phyloP scores from a whole-genome alignment of 495 filamentous ascomycete genomes.

The Daldinia childiae region DNA sequence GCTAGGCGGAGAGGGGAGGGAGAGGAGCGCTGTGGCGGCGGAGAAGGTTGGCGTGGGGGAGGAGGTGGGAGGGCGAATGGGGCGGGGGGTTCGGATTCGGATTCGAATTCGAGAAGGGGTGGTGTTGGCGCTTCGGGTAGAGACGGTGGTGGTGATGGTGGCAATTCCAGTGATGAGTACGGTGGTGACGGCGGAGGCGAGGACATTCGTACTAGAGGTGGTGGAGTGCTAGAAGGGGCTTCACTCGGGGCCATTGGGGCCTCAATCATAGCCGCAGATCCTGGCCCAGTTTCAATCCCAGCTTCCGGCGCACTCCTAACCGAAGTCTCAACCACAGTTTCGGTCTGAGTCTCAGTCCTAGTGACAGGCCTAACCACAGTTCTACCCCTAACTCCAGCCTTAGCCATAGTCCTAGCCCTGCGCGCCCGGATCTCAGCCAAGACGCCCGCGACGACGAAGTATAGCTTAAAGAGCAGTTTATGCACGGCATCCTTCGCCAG shows the following conservation, averaged over 20 bases:
- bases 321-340: background rate
- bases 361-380: background rate
- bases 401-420: background rate
- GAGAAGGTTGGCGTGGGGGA: background rate
- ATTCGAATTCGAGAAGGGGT: background rate
- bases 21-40: background rate
- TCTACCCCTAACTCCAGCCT: background rate
- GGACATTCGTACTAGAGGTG: background rate
- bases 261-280: background rate
- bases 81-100: background rate
- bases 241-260: background rate
- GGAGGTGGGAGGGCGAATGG: background rate
- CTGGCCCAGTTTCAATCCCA: background rate
- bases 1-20: background rate
- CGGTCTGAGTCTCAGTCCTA: background rate
- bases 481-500: conserved; percentile 86
- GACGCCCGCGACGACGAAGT: conserved; percentile 60
- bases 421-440: conserved; percentile 41
- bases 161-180: background rate
- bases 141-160: background rate
- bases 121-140: background rate
- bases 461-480: conserved; percentile 72
- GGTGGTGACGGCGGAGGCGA: background rate
- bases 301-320: background rate
- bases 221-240: background rate